Evolutionary conservation across 768 basidiomycete species (phyloP), one percentile per base, ranked within the genome.

Genomic region (Macrolepiota fuliginosa): DNA sequence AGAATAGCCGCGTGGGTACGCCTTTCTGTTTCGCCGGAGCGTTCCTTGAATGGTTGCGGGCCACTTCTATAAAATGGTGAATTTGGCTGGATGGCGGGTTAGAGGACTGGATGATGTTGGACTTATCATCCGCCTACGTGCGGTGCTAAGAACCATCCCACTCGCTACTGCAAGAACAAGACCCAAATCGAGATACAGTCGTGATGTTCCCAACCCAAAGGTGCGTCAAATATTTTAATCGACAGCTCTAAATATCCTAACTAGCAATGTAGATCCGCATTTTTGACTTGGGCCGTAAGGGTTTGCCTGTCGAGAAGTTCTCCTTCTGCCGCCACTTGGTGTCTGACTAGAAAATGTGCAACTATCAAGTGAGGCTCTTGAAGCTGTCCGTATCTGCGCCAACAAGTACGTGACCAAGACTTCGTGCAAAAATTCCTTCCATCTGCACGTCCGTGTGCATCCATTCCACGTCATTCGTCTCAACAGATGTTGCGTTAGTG

Each of bases 341-440:
- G 62, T 98, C 95, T 54, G 94, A 98, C 70, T n/a, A n/a, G 96
- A 98, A 78, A 97, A 96, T 75, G 96, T 98, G 75, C 95, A 99
- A 72, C 83, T 98, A 45, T 96, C 93, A 13, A 90, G 87, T 39
- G 96, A 98, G 75, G 96, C 96, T 15, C 89, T 98, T 56, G 96
- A 99, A 79, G 96, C 96, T 17, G 96, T 95, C 57, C 96, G 96
- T 77, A 99, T 99, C 65, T 98, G 96, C 74, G 94, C 94, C 76
- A 98, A 98, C 92, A 98, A 98, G 79, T 98, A 98, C 76, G 90
- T 98, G 65, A 96, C 94, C 71, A 98, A 99, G 87, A 94, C 92
- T 3, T 87, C 91, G 32, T 96, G 97, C 71, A 98, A 98, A 82
- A 97, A 99, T 70, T 92, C 96, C 4, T 98, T 99, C 95, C 96